These are phyloP conservation scores for Miscanthus sacchariflorus DNA, from an alignment of 202 grass and related monocot species.

Conservation along the genomic window DNA sequence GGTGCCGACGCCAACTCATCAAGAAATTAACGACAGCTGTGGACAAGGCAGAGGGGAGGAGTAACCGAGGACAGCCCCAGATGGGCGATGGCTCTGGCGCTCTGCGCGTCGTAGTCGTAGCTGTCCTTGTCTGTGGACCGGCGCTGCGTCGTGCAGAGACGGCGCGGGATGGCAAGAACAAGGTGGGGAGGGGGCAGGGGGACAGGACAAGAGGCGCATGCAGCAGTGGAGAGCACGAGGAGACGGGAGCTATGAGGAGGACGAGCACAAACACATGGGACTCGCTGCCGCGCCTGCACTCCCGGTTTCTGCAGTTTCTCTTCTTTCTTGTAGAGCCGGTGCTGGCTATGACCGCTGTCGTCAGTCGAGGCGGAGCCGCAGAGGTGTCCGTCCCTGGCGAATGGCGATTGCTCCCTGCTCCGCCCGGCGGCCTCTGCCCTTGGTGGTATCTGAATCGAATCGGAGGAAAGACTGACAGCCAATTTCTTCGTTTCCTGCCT, in stretches of 20 bases:
- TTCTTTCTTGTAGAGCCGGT: conserved; percentile 20
- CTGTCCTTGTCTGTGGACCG: conserved; percentile 40
- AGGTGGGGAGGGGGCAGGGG: neutral
- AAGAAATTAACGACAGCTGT: conserved; percentile 22
- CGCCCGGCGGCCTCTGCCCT: neutral
- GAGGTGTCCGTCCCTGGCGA: neutral
- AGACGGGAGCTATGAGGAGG: neutral
- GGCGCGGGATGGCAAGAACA: conserved; percentile 21
- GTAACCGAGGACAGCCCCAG: neutral
- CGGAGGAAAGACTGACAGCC: neutral
- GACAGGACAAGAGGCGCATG: conserved; percentile 47
- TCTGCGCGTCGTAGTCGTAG: conserved; percentile 1
- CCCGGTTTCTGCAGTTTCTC: neutral
- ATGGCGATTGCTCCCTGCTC: neutral
- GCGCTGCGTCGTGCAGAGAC: conserved; percentile 25
- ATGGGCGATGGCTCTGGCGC: neutral
- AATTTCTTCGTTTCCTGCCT: neutral
- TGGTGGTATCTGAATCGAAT: neutral
- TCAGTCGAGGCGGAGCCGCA: conserved; percentile 16
- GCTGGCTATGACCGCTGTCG: neutral
- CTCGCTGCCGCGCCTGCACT: neutral
- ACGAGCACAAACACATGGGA: conserved; percentile 31
- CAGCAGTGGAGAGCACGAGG: conserved; percentile 58
- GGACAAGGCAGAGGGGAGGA: conserved; percentile 4
- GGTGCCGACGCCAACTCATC: conserved; percentile 48